phyloP scores from a whole-genome alignment of 441 rosid species.

The Populus tomentosa region DNA sequence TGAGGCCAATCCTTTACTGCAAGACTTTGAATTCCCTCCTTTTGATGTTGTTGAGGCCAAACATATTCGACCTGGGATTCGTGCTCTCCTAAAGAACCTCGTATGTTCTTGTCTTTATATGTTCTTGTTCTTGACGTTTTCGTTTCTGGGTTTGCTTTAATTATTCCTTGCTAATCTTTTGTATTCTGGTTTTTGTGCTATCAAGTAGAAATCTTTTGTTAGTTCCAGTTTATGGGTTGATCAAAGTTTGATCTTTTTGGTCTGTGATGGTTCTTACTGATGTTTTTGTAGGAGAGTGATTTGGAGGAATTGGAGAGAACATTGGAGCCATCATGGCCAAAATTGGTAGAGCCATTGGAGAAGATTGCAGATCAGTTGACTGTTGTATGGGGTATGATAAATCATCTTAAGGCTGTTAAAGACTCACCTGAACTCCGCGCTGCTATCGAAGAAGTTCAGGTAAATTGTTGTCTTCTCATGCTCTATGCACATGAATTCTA shows the following conservation, averaged over 20 bases:
- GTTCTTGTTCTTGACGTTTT: neutral
- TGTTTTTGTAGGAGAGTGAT: conserved; percentile 50
- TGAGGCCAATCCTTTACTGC: conserved; percentile 59
- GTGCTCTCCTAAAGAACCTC: conserved; percentile 52
- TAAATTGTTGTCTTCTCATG: conserved; percentile 9
- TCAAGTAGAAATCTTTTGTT: neutral
- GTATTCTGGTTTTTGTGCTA: neutral
- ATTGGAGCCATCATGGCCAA: conserved; percentile 80
- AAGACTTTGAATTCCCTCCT: conserved; percentile 72
- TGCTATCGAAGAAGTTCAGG: conserved; percentile 93
- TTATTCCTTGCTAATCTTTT: neutral
- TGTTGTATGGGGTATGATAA: conserved; percentile 74
- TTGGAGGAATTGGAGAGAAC: conserved; percentile 72
- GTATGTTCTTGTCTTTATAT: conserved; percentile 27
- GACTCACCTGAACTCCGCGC: conserved; percentile 83
- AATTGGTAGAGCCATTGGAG: conserved; percentile 84
- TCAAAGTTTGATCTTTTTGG: neutral
- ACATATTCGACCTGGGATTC: conserved; percentile 76
- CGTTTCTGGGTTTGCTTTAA: neutral
- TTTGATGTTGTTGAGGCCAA: conserved; percentile 51
- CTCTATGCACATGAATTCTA: neutral
- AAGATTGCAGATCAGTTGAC: conserved; percentile 53
- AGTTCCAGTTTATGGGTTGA: neutral
- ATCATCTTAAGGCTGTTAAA: conserved; percentile 78
- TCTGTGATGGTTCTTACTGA: conserved; percentile 8